Percentiles rank a stretch among this genome's conserved stretches.
Evolutionary conservation across 805 yeast species (phyloP).

Genomic region (Candida andamanensis): DNA sequence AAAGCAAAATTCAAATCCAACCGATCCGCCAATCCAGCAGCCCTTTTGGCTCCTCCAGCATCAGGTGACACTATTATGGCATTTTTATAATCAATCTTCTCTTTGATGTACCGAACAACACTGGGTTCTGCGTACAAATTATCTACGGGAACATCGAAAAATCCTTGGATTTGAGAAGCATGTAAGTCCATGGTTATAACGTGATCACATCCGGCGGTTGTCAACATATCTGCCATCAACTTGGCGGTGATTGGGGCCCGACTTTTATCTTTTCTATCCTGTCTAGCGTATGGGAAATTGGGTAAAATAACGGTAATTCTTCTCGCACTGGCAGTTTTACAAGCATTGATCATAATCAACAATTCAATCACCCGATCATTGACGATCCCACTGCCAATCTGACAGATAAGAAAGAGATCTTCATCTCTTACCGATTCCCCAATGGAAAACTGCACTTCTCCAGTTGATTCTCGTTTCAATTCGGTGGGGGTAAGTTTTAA

Average conservation of each 20-base stretch:
- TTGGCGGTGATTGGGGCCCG: conserved; percentile 97
- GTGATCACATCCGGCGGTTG: conserved; percentile 93
- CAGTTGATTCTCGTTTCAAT: conserved; percentile 75
- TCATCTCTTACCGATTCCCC: conserved; percentile 83
- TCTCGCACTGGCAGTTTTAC: conserved; percentile 93
- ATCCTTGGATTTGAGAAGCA: conserved; percentile 97
- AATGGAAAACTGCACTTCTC: conserved; percentile 65
- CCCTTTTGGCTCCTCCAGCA: conserved; percentile 98
- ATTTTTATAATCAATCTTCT: conserved; percentile 48
- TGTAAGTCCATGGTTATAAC: conserved; percentile 96
- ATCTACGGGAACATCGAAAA: conserved; percentile 92
- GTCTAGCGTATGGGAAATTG: conserved; percentile 94
- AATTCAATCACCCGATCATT: conserved; percentile 87
- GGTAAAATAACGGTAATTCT: conserved; percentile 93
- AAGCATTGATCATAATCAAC: conserved; percentile 86
- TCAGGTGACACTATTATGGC: conserved; percentile 92
- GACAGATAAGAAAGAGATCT: conserved; percentile 73
- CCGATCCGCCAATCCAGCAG: conserved; percentile 88
- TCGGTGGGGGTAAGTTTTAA: conserved; percentile 63
- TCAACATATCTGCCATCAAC: conserved; percentile 82
- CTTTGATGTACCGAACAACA: conserved; percentile 74
- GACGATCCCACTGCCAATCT: conserved; percentile 73
- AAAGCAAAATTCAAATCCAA: conserved; percentile 90
- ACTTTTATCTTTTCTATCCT: conserved; percentile 92
- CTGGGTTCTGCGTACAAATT: conserved; percentile 93